A percentile compares a stretch with the other conserved stretches of the same genome.
Evolutionary conservation across 2,329 filamentous ascomycete species (phyloP).

Genomic region (Paecilomyces niveus): DNA sequence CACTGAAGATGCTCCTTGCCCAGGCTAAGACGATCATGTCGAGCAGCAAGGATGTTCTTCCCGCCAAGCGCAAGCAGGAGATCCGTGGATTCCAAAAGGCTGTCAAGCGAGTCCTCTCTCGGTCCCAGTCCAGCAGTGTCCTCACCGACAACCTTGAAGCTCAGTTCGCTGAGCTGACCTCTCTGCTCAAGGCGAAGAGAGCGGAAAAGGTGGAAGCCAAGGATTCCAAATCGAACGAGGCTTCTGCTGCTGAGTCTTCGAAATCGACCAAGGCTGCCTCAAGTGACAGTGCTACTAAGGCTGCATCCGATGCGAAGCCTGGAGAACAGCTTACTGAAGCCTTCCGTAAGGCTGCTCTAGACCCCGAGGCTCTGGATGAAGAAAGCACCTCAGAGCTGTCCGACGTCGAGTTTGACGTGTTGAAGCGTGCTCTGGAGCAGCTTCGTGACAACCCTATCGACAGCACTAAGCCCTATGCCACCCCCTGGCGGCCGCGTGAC

Average conservation of each 20-base stretch:
- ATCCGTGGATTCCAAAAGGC: slow-evolving; percentile 65
- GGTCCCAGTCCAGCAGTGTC: slow-evolving; percentile 40
- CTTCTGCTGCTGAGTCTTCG: neutral
- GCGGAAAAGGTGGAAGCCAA: slow-evolving; percentile 19
- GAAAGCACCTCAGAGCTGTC: slow-evolving; percentile 40
- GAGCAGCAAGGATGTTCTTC: slow-evolving; percentile 46
- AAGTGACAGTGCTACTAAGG: slow-evolving; percentile 8
- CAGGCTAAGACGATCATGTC: slow-evolving; percentile 57
- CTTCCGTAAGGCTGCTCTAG: slow-evolving; percentile 23
- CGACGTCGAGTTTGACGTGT: slow-evolving; percentile 39
- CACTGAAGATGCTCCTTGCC: slow-evolving; percentile 48
- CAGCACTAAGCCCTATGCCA: slow-evolving; percentile 72
- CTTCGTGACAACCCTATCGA: slow-evolving; percentile 73
- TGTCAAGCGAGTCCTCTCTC: slow-evolving; percentile 56
- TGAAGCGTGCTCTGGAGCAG: slow-evolving; percentile 52
- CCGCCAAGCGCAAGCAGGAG: slow-evolving; percentile 66
- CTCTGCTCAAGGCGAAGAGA: slow-evolving; percentile 38
- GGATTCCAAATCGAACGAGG: slow-evolving; percentile 3
- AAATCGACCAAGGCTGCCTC: slow-evolving; percentile 6
- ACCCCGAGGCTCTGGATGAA: slow-evolving; percentile 27
- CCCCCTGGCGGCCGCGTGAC: slow-evolving; percentile 79
- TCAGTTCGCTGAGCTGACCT: slow-evolving; percentile 48
- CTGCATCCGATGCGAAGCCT: slow-evolving; percentile 11
- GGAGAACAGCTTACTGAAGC: slow-evolving; percentile 26
- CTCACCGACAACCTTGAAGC: slow-evolving; percentile 45